These are phyloP conservation scores for Psilocybe azurescens DNA, from an alignment of 768 basidiomycete species.

Conservation along the genomic window DNA sequence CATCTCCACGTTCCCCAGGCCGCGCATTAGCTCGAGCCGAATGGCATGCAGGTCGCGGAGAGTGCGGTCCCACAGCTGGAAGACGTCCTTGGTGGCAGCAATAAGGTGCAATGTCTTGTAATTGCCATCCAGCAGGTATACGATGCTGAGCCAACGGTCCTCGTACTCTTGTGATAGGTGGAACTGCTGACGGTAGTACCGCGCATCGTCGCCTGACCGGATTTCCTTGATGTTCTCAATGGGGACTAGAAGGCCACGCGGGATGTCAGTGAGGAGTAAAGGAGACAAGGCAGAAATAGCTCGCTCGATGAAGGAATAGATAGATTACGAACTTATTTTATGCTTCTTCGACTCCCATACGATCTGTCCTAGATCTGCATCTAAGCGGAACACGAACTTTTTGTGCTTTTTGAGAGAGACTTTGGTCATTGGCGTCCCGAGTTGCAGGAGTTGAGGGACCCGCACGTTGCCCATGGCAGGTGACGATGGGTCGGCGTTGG, in stretches of 20 bases:
- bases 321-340: conserved; percentile 60
- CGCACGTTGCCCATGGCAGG: conserved; percentile 17
- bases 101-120: conserved; percentile 91
- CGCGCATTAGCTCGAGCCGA: conserved; percentile 77
- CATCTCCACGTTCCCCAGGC: conserved; percentile 70
- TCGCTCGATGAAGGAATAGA: conserved; percentile 31
- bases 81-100: conserved; percentile 60
- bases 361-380: conserved; percentile 82
- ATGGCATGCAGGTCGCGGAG: conserved; percentile 71
- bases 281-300: conserved; percentile 23
- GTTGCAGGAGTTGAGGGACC: conserved; percentile 62
- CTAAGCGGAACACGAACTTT: conserved; percentile 70
- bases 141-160: conserved; percentile 85
- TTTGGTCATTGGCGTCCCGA: conserved; percentile 81
- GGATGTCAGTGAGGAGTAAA: conserved; percentile 1
- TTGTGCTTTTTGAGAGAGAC: conserved; percentile 82
- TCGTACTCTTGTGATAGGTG: conserved; percentile 70
- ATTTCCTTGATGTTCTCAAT: conserved; percentile 92
- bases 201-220: conserved; percentile 75
- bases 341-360: conserved; percentile 77
- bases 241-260: conserved; percentile 56
- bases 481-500: conserved; percentile 3
- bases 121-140: conserved; percentile 77
- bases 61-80: conserved; percentile 65
- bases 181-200: conserved; percentile 78